Conservation (phyloP, 306 rosid genomes). For the Ochetophila trinervis region DNA sequence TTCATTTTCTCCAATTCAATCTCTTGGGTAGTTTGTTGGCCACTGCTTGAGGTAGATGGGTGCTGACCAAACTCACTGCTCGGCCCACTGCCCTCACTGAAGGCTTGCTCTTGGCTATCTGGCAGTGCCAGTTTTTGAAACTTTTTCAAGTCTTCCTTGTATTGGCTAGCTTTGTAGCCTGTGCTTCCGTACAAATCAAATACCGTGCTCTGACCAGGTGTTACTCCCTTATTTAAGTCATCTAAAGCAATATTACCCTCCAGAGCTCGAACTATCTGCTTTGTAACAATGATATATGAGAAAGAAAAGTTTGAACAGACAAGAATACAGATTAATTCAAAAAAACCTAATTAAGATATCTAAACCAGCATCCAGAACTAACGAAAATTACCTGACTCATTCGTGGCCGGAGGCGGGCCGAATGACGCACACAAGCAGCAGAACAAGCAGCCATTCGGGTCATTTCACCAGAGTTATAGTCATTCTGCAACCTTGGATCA, state of each 20-base stretch:
- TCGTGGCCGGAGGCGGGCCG: constrained; percentile 52
- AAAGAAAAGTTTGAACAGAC: not conserved
- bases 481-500: constrained; percentile 45
- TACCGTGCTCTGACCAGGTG: constrained; percentile 32
- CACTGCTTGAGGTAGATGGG: constrained; percentile 26
- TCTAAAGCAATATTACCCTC: constrained; percentile 36
- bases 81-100: constrained; percentile 22
- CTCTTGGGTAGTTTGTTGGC: constrained; percentile 39
- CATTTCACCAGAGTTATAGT: constrained; percentile 47
- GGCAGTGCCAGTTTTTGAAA: constrained; percentile 30
- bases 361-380: not conserved
- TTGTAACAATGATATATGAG: not conserved
- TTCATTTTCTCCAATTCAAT: constrained; percentile 24
- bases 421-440: constrained; percentile 52
- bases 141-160: constrained; percentile 43
- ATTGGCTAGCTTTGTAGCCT: constrained; percentile 34
- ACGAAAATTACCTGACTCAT: constrained; percentile 61
- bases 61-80: constrained; percentile 22
- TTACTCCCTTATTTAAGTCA: constrained; percentile 30
- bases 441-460: constrained; percentile 52
- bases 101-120: constrained; percentile 29
- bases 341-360: not conserved
- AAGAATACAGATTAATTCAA: not conserved
- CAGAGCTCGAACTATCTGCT: constrained; percentile 42
- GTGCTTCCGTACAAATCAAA: constrained; percentile 25